These are phyloP conservation scores for Backusella parvicylindrica DNA, from an alignment of 192 early-diverging fungal species.

Conservation along the genomic window DNA sequence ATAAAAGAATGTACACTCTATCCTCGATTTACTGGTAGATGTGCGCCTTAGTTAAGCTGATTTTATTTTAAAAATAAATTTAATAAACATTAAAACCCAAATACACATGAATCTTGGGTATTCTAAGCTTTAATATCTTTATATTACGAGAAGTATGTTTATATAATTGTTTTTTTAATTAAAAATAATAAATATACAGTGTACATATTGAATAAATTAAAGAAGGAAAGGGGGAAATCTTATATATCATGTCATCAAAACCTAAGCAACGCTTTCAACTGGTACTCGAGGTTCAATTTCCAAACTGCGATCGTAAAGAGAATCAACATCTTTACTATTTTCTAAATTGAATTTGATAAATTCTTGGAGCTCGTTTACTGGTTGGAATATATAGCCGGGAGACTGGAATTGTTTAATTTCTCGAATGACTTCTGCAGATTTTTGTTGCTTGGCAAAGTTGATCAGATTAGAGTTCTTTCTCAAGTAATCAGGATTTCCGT, in stretches of 20 bases:
- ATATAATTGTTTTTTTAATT: neutral
- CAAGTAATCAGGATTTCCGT: slow-evolving; percentile 71
- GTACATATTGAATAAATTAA: neutral
- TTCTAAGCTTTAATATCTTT: too few species aligned
- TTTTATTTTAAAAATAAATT: neutral
- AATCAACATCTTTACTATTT: slow-evolving; percentile 63
- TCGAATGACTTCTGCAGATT: slow-evolving; percentile 81
- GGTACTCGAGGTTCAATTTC: slow-evolving; percentile 65
- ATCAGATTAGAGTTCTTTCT: slow-evolving; percentile 61
- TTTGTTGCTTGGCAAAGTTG: slow-evolving; percentile 88
- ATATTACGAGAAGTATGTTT: too few species aligned
- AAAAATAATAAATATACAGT: neutral
- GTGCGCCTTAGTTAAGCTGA: slow-evolving; percentile 61
- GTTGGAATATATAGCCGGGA: slow-evolving; percentile 68
- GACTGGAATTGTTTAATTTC: slow-evolving; percentile 90
- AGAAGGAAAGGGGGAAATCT: neutral
- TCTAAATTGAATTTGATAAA: slow-evolving; percentile 68
- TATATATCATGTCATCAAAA: neutral
- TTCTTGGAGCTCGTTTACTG: slow-evolving; percentile 79
- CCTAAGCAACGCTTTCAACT: neutral
- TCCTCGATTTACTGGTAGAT: slow-evolving; percentile 88
- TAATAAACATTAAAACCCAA: too few species aligned
- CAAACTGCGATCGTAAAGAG: slow-evolving; percentile 73
- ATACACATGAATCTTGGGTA: too few species aligned
- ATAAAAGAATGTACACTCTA: slow-evolving; percentile 91